phyloP scores from a whole-genome alignment of 441 rosid genomes.

The Pelargonium australe region DNA sequence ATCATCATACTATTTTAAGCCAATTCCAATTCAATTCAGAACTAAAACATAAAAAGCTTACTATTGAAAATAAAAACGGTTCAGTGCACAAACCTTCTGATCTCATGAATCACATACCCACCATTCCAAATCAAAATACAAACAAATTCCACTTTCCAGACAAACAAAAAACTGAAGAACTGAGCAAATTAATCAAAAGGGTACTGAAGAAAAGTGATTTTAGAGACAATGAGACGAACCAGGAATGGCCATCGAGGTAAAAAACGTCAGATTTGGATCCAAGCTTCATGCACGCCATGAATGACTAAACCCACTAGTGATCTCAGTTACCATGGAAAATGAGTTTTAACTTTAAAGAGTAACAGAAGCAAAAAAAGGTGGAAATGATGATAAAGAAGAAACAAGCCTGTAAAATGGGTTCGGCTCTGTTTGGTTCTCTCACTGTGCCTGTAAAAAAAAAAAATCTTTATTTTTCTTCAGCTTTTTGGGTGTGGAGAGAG shows the following conservation, averaged over 20 bases:
- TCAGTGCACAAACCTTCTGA: too few species aligned
- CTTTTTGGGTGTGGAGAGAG: conserved; percentile 12
- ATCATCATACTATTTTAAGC: neutral
- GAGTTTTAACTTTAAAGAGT: neutral
- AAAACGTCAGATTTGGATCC: conserved; percentile 88
- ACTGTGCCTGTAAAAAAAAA: neutral
- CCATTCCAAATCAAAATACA: neutral
- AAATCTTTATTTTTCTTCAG: neutral
- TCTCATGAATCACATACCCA: neutral
- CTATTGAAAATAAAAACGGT: too few species aligned
- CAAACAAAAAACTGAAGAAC: conserved; percentile 1
- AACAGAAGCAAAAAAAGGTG: neutral
- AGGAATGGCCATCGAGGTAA: conserved; percentile 54
- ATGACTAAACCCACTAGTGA: conserved; percentile 12
- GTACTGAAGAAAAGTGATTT: neutral
- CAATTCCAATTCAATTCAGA: neutral
- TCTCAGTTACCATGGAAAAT: conserved; percentile 12
- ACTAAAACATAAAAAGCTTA: neutral
- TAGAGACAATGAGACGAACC: conserved; percentile 39
- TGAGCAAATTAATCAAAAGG: conserved; percentile 1
- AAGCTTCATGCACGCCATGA: conserved; percentile 78
- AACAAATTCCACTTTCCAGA: neutral
- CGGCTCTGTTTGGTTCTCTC: neutral
- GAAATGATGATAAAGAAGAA: conserved; percentile 6
- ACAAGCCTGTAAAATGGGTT: neutral